Percentiles rank a stretch among this genome's conserved stretches.
Conservation (phyloP, 768 basidiomycete species). For the Termitomyces sp. region DNA sequence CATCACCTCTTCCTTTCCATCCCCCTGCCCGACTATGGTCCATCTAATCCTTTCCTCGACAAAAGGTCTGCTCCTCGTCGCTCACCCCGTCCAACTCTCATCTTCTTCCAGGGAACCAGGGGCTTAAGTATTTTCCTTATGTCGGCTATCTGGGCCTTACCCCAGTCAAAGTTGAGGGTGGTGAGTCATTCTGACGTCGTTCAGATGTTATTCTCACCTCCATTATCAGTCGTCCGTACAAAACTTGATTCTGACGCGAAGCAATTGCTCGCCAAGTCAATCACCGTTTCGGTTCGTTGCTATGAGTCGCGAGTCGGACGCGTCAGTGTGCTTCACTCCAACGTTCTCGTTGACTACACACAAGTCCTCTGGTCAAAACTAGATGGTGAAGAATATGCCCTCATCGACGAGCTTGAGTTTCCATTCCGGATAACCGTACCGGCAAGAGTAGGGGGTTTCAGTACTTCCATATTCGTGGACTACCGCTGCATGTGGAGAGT, state of each 20-base stretch:
- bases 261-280: conserved; percentile 56
- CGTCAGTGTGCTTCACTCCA: conserved; percentile 50
- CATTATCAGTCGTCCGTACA: conserved; percentile 55
- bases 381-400: conserved; percentile 47
- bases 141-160: conserved; percentile 78
- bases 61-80: conserved; percentile 32
- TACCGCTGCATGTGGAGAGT: conserved; percentile 80
- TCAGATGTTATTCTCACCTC: conserved; percentile 8
- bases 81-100: conserved; percentile 1
- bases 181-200: conserved; percentile 30
- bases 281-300: conserved; percentile 75
- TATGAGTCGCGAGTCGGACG: conserved; percentile 73
- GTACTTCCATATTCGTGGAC: conserved; percentile 67
- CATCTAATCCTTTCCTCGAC: conserved; percentile 60
- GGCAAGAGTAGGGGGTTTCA: conserved; percentile 53
- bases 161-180: conserved; percentile 71
- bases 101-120: conserved; percentile 48
- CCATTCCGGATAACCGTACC: conserved; percentile 73
- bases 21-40: conserved; percentile 47
- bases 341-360: conserved; percentile 62
- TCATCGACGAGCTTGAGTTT: conserved; percentile 59
- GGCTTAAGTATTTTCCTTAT: conserved; percentile 68
- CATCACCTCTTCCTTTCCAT: conserved; percentile 22
- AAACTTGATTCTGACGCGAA: conserved; percentile 66
- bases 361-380: conserved; percentile 67